phyloP scores from a whole-genome alignment of 2,329 filamentous ascomycete species.

The Xylaria sp. region DNA sequence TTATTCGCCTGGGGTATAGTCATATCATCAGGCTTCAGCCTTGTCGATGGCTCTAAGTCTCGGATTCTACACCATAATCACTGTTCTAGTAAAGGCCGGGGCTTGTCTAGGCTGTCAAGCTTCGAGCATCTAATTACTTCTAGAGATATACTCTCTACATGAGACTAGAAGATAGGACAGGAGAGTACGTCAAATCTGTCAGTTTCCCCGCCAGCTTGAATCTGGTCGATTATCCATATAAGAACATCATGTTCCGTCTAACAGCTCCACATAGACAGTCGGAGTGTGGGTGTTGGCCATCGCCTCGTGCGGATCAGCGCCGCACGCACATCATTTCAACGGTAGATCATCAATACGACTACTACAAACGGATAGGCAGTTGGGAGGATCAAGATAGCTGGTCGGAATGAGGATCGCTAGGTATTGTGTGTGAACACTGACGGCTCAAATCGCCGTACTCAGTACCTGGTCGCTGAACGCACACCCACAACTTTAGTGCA shows the following conservation, averaged over 20 bases:
- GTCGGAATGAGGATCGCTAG: conserved; percentile 11
- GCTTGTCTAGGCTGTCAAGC: neutral
- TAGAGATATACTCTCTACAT: too few species aligned
- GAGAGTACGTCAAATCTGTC: conserved; percentile 6
- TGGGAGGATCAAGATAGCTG: conserved; percentile 5
- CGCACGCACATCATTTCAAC: conserved; percentile 28
- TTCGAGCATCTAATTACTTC: neutral
- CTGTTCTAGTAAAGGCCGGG: neutral
- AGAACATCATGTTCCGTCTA: neutral
- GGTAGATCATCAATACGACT: conserved; percentile 16
- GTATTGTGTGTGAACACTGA: neutral
- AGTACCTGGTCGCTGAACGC: conserved; percentile 13
- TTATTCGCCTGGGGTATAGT: neutral
- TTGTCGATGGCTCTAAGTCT: conserved; percentile 9
- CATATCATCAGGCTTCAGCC: conserved; percentile 21
- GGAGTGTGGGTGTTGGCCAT: conserved; percentile 2
- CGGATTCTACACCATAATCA: neutral
- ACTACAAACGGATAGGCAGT: conserved; percentile 7
- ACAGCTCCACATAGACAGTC: conserved; percentile 7
- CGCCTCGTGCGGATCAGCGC: conserved; percentile 21
- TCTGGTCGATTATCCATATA: neutral
- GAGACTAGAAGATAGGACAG: neutral
- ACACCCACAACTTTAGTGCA: neutral
- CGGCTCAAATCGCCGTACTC: neutral
- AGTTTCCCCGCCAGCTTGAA: neutral